Evolutionary conservation across 306 rosid species (phyloP), one percentile per base, ranked within the genome.

Genomic region (Delonix regia): DNA sequence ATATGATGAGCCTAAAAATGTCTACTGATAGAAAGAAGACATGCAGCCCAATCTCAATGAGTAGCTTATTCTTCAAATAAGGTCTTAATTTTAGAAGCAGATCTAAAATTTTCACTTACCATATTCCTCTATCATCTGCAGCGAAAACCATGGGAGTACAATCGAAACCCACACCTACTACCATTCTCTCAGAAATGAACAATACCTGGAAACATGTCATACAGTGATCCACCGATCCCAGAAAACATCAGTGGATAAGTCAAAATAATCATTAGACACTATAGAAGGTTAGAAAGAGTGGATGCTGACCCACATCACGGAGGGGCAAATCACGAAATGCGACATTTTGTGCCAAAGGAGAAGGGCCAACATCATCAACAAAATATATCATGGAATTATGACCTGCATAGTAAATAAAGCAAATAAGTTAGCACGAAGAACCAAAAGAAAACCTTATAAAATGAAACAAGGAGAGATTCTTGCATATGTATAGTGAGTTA

Each of bases 231-330:
- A 73, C 73, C 86, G 77, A 52, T 59, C 78, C 76, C 74, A 80
- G 77, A 77, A 80, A 81, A 72, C 78, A 75, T 88, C 65, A 88
- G 91, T 76, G 48, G 44, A 80, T 70, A 79, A 72, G 16, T 77
- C n/a, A 81, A 86, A 79, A 67, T 67, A 71, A 83, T 16, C 53
- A 28, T 39, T 25, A 44, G 63, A 81, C 64, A 36, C 55, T 59
- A 53, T 74, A 60, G 84, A 80, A 79, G 64, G 71, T 69, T 65
- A 83, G 89, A 82, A 77, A 87, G 90, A 90, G 82, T 79, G 97
- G 97, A 93, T 91, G 99, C 98, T 93, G 98, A 96, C 99, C 99
- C 99, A 95, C 99, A 93, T 96, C 99, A 90, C 98, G 97, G 76
- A 96, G 97, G 59, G 99, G 99, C 90, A 93, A 87, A 87, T 96